Percentiles rank a stretch among this genome's conserved stretches.
Conservation (phyloP, 1,284 basidiomycete species). For the Ceratobasidium sp. region DNA sequence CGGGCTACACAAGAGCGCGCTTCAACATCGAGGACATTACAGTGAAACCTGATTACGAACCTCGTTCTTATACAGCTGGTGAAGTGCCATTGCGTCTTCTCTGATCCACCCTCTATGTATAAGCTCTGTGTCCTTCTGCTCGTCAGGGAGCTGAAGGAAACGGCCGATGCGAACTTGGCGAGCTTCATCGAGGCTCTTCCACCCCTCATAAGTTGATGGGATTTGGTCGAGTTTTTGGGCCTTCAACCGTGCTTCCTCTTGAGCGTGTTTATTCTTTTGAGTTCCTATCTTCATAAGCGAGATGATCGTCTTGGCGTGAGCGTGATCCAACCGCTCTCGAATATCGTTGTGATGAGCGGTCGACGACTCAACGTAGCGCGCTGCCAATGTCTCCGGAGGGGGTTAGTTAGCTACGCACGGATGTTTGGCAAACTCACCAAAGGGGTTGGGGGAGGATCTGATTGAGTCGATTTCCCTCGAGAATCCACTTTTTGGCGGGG, state of each 20-base stretch:
- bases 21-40: not conserved
- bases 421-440: not conserved
- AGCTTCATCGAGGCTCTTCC: constrained; percentile 28
- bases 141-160: constrained; percentile 34
- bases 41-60: not conserved
- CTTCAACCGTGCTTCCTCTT: constrained; percentile 19
- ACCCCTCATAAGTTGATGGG: constrained; percentile 10
- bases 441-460: not conserved
- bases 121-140: constrained; percentile 21
- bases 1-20: not conserved
- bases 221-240: constrained; percentile 30
- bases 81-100: constrained; percentile 35
- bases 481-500: not conserved
- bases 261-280: not conserved
- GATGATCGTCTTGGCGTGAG: constrained; percentile 16
- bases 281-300: constrained; percentile 2
- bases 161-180: constrained; percentile 27
- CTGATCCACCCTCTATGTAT: constrained; percentile 16
- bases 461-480: not conserved
- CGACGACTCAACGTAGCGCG: too few relatives aligned
- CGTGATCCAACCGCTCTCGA: constrained; percentile 26
- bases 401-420: not conserved
- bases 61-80: constrained; percentile 28
- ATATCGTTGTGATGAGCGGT: constrained; percentile 19
- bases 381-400: not conserved